These are phyloP conservation scores for Pyricularia pennisetigena DNA, from an alignment of 2,329 filamentous ascomycete genomes.

Conservation along the genomic window DNA sequence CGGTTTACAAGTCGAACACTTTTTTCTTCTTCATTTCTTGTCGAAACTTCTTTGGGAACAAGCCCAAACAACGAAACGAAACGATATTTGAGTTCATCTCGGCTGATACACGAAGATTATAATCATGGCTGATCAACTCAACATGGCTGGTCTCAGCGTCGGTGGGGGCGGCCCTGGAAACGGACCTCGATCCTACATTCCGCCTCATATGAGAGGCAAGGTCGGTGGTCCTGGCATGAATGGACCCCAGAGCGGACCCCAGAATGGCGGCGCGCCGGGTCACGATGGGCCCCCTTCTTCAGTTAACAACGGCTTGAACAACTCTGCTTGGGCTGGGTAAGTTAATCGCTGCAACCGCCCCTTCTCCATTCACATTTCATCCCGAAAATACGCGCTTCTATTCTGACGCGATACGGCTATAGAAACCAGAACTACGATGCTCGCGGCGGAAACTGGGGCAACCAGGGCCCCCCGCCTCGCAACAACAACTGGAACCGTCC, in stretches of 20 bases:
- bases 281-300: slow-evolving; percentile 20
- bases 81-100: background rate
- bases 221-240: slow-evolving; percentile 24
- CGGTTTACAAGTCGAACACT: background rate
- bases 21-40: background rate
- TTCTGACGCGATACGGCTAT: background rate
- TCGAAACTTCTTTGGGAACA: background rate
- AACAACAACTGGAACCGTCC: slow-evolving; percentile 16
- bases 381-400: background rate
- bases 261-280: slow-evolving; percentile 23
- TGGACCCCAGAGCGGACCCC: slow-evolving; percentile 12
- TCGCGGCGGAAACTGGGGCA: slow-evolving; percentile 17
- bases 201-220: slow-evolving; percentile 68
- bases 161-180: slow-evolving; percentile 24
- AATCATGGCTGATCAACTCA: slow-evolving; percentile 76
- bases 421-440: slow-evolving; percentile 31
- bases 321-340: slow-evolving; percentile 56
- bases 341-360: slow-evolving; percentile 15
- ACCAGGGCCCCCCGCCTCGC: slow-evolving; percentile 11
- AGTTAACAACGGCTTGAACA: slow-evolving; percentile 42
- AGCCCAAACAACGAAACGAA: background rate
- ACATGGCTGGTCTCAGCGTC: slow-evolving; percentile 68
- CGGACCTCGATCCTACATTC: slow-evolving; percentile 64
- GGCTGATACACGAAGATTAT: slow-evolving; percentile 11
- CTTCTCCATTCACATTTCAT: slow-evolving; percentile 1